A percentile compares a stretch with the other conserved stretches of the same genome.
Conservation (phyloP, 768 basidiomycete species). For the Russula foetens region DNA sequence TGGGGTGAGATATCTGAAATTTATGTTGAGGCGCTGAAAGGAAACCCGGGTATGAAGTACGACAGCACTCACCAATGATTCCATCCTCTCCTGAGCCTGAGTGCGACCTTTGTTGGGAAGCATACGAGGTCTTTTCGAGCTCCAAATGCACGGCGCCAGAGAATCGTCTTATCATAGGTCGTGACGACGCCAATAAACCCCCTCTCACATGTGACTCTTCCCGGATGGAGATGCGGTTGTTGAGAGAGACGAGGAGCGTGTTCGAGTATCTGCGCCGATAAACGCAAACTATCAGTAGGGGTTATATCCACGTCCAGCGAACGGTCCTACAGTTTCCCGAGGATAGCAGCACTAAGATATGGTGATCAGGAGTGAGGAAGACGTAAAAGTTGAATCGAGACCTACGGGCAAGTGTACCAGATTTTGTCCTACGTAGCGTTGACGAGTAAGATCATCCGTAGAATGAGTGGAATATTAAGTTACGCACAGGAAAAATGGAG, state of each 20-base stretch:
- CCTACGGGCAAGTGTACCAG: constrained; percentile 11
- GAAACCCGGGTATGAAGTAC: too few relatives aligned
- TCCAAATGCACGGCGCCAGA: neutral
- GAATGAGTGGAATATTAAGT: too few relatives aligned
- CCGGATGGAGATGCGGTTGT: constrained; percentile 8
- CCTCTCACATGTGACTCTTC: neutral
- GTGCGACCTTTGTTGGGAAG: neutral
- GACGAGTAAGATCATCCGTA: neutral
- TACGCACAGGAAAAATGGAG: neutral
- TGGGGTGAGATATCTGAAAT: neutral
- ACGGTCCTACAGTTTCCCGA: constrained; percentile 3
- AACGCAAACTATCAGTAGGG: neutral
- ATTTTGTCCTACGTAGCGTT: neutral
- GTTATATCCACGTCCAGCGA: neutral
- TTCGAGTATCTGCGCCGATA: constrained; percentile 7
- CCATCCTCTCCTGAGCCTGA: neutral
- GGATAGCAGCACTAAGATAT: neutral
- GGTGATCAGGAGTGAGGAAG: neutral
- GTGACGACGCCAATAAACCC: too few relatives aligned
- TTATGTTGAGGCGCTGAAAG: neutral
- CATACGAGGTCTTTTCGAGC: neutral
- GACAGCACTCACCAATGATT: neutral
- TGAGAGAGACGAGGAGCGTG: constrained; percentile 4
- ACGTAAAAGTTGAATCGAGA: neutral
- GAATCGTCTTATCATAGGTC: too few relatives aligned